Percentiles rank a stretch among this genome's conserved stretches.
Conservation (phyloP, 257 asterid species). For the Gentiana dahurica region DNA sequence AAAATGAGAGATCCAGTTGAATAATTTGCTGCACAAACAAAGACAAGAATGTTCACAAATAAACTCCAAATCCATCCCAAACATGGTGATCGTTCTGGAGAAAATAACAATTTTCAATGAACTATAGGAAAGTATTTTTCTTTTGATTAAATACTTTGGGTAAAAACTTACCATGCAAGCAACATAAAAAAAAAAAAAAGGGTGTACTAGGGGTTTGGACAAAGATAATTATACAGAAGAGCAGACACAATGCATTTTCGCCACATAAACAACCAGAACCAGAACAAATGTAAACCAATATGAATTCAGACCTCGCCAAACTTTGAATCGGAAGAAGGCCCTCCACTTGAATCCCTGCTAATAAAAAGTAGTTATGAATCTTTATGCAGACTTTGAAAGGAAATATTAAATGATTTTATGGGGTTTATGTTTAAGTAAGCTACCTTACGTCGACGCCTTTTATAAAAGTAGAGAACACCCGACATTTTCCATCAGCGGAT, state of each 20-base stretch:
- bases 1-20: slow-evolving; percentile 90
- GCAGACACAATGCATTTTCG: too few species aligned
- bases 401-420: slow-evolving; percentile 9
- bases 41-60: background rate
- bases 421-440: slow-evolving; percentile 13
- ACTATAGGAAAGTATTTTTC: background rate
- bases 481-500: slow-evolving; percentile 95
- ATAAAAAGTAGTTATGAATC: slow-evolving; percentile 13
- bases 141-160: too few species aligned
- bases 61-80: too few species aligned
- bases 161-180: too few species aligned
- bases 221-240: background rate
- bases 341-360: slow-evolving; percentile 39
- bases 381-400: slow-evolving; percentile 7
- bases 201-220: background rate
- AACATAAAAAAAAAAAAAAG: too few species aligned
- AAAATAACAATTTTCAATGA: background rate
- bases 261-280: too few species aligned
- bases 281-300: slow-evolving; percentile 9
- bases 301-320: slow-evolving; percentile 76
- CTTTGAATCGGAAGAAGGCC: slow-evolving; percentile 58
- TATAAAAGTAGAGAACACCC: slow-evolving; percentile 94
- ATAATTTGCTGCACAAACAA: slow-evolving; percentile 64
- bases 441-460: slow-evolving; percentile 94
- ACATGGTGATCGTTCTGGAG: too few species aligned